phyloP scores from a whole-genome alignment of 495 filamentous ascomycete species.

The Evernia prunastri region DNA sequence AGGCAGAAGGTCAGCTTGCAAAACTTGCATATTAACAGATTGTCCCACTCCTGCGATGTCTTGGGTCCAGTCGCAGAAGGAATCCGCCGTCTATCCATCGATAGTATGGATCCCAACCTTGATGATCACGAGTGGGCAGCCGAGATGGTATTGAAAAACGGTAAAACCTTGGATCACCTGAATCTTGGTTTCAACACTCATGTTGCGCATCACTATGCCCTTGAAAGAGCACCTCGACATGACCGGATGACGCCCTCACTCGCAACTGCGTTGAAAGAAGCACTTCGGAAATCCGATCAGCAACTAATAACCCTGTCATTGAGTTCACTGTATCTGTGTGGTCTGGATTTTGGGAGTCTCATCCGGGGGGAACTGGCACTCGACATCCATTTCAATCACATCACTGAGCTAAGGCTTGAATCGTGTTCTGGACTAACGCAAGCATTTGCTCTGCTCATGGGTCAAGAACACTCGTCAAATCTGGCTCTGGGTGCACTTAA shows the following conservation, averaged over 20 bases:
- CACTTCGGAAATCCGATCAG: not conserved
- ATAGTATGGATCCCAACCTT: not conserved
- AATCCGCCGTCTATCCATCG: not conserved
- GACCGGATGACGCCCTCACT: not conserved
- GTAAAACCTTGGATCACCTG: not conserved
- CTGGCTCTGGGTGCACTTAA: not conserved
- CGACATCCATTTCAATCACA: not conserved
- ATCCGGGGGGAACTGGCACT: not conserved
- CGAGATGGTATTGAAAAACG: not conserved
- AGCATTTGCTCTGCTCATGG: not conserved
- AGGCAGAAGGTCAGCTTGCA: not conserved
- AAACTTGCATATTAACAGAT: not conserved
- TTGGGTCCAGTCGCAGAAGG: not conserved
- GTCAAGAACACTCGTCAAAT: not conserved
- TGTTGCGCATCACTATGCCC: not conserved
- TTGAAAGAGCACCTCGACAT: not conserved
- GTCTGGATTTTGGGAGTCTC: not conserved
- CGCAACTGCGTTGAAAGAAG: not conserved
- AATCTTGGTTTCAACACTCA: not conserved
- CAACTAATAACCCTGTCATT: not conserved
- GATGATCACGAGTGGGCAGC: not conserved
- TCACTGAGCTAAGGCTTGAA: not conserved
- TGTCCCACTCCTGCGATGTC: not conserved
- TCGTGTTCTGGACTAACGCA: not conserved
- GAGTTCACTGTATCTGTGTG: not conserved